These are phyloP conservation scores for Agastache rugosa DNA, from an alignment of 257 asterid species.

Conservation along the genomic window DNA sequence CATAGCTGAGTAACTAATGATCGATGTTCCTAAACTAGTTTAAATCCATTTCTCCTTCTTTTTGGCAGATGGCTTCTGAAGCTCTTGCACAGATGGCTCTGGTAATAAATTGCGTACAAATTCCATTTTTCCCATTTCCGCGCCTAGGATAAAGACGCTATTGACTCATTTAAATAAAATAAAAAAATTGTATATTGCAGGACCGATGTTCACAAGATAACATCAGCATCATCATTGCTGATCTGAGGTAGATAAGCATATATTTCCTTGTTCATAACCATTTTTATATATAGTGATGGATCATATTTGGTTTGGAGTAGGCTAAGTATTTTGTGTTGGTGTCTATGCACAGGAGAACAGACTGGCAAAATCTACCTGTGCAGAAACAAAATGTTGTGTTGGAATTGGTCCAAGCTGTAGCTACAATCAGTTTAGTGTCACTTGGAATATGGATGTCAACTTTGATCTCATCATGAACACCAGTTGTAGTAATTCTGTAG, in stretches of 20 bases:
- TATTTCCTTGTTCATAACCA: no score
- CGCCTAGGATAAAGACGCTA: background rate
- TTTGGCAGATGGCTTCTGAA: constrained; percentile 79
- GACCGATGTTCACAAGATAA: constrained; percentile 82
- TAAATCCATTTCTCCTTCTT: constrained; percentile 33
- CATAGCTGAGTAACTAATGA: background rate
- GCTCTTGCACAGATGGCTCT: constrained; percentile 84
- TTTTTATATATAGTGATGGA: background rate
- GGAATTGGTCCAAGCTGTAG: constrained; percentile 72
- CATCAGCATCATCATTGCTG: constrained; percentile 86
- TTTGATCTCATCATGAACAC: constrained; percentile 50
- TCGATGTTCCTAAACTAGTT: background rate
- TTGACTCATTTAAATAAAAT: background rate
- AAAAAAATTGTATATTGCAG: constrained; percentile 48
- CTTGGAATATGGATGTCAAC: constrained; percentile 86
- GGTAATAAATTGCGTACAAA: constrained; percentile 50
- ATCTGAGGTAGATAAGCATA: constrained; percentile 67
- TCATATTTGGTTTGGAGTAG: background rate
- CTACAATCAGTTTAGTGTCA: constrained; percentile 70
- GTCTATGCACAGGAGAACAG: constrained; percentile 67
- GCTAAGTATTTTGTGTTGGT: constrained; percentile 2
- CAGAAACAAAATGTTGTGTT: constrained; percentile 56
- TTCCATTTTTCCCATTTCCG: background rate
- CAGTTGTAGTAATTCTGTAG: constrained; percentile 15
- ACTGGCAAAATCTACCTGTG: constrained; percentile 66